phyloP scores from a whole-genome alignment of 495 filamentous ascomycete genomes.

The Tuber aestivum region DNA sequence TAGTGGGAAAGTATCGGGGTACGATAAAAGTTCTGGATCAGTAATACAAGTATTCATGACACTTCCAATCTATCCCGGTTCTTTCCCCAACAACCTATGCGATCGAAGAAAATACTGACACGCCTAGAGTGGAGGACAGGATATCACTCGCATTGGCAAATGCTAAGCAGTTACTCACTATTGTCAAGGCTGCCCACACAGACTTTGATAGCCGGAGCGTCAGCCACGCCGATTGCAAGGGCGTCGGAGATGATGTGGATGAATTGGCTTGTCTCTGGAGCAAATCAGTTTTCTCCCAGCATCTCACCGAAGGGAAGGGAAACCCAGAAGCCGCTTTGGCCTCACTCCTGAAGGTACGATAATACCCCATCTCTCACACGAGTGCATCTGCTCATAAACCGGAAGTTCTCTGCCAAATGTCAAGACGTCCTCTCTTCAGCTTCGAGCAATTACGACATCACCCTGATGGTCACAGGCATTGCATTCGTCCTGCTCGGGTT shows the following conservation, averaged over 20 bases:
- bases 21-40: conserved; percentile 6
- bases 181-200: conserved; percentile 66
- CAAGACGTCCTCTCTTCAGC: conserved; percentile 48
- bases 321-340: background rate
- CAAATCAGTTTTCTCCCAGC: conserved; percentile 5
- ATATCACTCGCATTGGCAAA: conserved; percentile 65
- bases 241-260: conserved; percentile 49
- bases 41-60: conserved; percentile 1
- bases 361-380: background rate
- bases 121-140: conserved; percentile 51
- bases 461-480: conserved; percentile 54
- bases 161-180: conserved; percentile 67
- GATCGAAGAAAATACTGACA: conserved; percentile 29
- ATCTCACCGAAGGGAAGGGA: background rate
- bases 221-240: conserved; percentile 46
- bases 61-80: background rate
- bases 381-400: background rate
- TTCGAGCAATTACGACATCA: conserved; percentile 82
- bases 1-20: background rate
- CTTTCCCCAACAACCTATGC: background rate
- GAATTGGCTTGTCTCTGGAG: conserved; percentile 54
- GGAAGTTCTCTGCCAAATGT: conserved; percentile 29
- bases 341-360: conserved; percentile 5
- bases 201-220: conserved; percentile 47
- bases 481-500: conserved; percentile 48